Evolutionary conservation across 345 rosid genomes (phyloP), one percentile per base, ranked within the genome.

Genomic region (Pistacia vera): DNA sequence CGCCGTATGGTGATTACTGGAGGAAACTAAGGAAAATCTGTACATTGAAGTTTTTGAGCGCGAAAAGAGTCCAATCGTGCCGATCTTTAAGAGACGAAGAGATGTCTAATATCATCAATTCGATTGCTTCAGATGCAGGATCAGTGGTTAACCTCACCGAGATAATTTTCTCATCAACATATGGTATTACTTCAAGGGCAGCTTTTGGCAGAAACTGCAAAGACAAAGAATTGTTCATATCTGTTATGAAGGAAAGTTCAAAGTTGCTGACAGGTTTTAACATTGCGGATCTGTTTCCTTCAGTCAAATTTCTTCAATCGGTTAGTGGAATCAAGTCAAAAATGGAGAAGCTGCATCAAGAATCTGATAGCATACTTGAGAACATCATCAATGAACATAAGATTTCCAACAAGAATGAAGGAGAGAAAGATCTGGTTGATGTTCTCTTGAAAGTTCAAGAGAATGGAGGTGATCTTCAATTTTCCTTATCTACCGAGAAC

Each of bases 271-370:
- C 41, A 5, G 41, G 16, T 4, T 28, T 61, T 2, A 12, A 61
- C 28, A 61, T 61, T 28, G 41, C 65, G 16, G 65, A 61, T 30
- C 65, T 61, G 6, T 61, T 61, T 28, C 65, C 65, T 33, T 61
- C 65, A 38, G 11, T 61, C 1, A 12, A 30, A 61, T 30, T 28
- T 35, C 65, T 30, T 28, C 18, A 61, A 11, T 12, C 18, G n/a
- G 12, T 61, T 17, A 61, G 4, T 18, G n/a, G 41, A 12, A 4
- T 30, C 18, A 61, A 61, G 16, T 4, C 65, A 28, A 2, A 17
- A 17, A 30, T 61, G 33, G 65, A 61, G 65, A 30, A 18, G 65
- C 17, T 61, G 41, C 17, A 25, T 11, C 16, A 61, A 30, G 9
- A 61, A 33, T 1, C 18, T 61, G 65, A 61, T 38, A 61, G 33